Conservation (phyloP, 2,329 filamentous ascomycete species). For the Orbilia quercus region DNA sequence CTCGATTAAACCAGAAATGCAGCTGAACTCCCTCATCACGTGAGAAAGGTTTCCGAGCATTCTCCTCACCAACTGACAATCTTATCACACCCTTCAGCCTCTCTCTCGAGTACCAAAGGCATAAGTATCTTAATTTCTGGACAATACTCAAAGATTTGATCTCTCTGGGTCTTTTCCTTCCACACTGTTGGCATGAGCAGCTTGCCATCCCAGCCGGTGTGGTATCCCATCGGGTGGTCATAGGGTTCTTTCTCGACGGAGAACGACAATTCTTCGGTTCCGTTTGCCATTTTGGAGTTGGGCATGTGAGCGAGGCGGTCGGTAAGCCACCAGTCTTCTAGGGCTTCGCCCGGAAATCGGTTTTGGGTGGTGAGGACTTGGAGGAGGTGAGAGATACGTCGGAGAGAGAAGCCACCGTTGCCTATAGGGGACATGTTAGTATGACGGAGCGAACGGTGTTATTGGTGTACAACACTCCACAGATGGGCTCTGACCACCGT, state of each 20-base stretch:
- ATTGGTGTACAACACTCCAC: no score
- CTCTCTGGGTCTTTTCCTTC: constrained; percentile 66
- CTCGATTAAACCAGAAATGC: no score
- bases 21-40: not conserved
- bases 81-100: constrained; percentile 30
- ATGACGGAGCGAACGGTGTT: no score
- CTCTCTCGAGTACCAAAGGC: constrained; percentile 67
- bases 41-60: constrained; percentile 22
- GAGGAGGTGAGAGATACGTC: constrained; percentile 68
- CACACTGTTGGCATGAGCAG: constrained; percentile 67
- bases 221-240: constrained; percentile 70
- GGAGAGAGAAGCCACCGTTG: constrained; percentile 69
- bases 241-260: constrained; percentile 67
- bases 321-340: constrained; percentile 68
- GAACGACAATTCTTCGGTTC: constrained; percentile 66
- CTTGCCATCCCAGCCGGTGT: constrained; percentile 68
- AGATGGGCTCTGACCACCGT: no score
- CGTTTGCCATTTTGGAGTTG: constrained; percentile 67
- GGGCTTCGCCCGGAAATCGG: constrained; percentile 66
- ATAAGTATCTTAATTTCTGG: constrained; percentile 71
- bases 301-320: constrained; percentile 68
- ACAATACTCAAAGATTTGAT: constrained; percentile 70
- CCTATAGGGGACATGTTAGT: constrained; percentile 62
- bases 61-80: no score
- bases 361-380: constrained; percentile 67